phyloP scores from a whole-genome alignment of 495 filamentous ascomycete genomes.

The Penicillium maclennaniae region DNA sequence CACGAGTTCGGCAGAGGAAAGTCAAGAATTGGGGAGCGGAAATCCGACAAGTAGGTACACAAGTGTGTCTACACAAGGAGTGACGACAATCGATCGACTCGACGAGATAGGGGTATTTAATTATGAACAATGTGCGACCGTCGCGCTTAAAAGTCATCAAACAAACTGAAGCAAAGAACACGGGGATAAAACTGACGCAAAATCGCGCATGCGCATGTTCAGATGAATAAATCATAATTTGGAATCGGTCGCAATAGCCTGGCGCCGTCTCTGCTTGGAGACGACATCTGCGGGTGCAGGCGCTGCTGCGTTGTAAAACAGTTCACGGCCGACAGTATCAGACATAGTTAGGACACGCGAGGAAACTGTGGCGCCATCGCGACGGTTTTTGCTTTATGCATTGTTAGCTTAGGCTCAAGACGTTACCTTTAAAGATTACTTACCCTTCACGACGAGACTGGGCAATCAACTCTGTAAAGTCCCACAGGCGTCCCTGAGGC shows the following conservation, averaged over 20 bases:
- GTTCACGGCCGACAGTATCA: constrained; percentile 52
- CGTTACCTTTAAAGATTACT: constrained; percentile 9
- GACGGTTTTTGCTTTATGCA: constrained; percentile 66
- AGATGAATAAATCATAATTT: constrained; percentile 26
- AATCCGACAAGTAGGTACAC: neutral
- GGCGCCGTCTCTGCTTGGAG: constrained; percentile 36
- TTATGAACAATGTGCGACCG: neutral
- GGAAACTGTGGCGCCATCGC: constrained; percentile 86
- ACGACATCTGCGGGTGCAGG: constrained; percentile 32
- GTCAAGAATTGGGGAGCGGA: neutral
- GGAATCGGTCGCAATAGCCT: constrained; percentile 32
- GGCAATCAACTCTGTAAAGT: constrained; percentile 84
- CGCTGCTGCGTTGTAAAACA: constrained; percentile 42
- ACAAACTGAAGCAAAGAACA: neutral
- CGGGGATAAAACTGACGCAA: neutral
- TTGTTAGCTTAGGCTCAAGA: constrained; percentile 2
- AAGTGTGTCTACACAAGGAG: constrained; percentile 1
- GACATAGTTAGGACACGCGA: constrained; percentile 74
- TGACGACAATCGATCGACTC: neutral
- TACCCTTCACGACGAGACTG: constrained; percentile 78
- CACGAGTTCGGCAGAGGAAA: too few relatives aligned
- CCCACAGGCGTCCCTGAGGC: constrained; percentile 74
- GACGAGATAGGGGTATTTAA: constrained; percentile 1
- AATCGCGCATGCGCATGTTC: neutral
- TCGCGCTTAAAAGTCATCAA: neutral